phyloP scores from a whole-genome alignment of 306 rosid species.

The Castanospermum australe region DNA sequence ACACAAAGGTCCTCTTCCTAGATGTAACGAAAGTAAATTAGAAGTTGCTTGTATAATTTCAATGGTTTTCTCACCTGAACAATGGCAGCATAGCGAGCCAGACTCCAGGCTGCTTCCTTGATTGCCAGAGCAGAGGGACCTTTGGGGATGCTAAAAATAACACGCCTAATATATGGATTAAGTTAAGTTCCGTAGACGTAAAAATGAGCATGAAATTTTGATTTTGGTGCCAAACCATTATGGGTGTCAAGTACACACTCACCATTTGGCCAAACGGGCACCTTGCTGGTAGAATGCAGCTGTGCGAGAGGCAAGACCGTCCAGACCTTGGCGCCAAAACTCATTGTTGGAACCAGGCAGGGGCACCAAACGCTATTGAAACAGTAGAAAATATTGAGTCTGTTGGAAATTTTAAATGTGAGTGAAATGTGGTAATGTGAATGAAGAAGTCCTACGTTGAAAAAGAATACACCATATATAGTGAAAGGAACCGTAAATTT shows the following conservation, averaged over 20 bases:
- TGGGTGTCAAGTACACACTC: slow-evolving; percentile 12
- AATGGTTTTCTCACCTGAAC: slow-evolving; percentile 60
- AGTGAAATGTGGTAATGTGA: too few species aligned
- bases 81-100: slow-evolving; percentile 96
- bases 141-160: slow-evolving; percentile 93
- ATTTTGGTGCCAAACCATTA: not conserved
- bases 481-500: too few species aligned
- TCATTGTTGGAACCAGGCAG: slow-evolving; percentile 73
- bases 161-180: slow-evolving; percentile 54
- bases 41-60: not conserved
- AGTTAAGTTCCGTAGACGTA: not conserved
- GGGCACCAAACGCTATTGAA: slow-evolving; percentile 77
- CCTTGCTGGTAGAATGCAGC: slow-evolving; percentile 94
- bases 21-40: not conserved
- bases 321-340: slow-evolving; percentile 95
- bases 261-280: slow-evolving; percentile 98
- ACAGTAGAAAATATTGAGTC: too few species aligned
- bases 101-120: slow-evolving; percentile 63
- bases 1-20: not conserved
- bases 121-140: slow-evolving; percentile 98
- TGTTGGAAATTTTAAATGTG: too few species aligned
- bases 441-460: too few species aligned
- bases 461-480: too few species aligned
- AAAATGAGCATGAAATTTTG: not conserved
- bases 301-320: slow-evolving; percentile 83